Percentiles rank a stretch among this genome's conserved stretches.
These are phyloP conservation scores for Vanrija pseudolonga DNA, from an alignment of 1,284 basidiomycete genomes.

Conservation along the genomic window DNA sequence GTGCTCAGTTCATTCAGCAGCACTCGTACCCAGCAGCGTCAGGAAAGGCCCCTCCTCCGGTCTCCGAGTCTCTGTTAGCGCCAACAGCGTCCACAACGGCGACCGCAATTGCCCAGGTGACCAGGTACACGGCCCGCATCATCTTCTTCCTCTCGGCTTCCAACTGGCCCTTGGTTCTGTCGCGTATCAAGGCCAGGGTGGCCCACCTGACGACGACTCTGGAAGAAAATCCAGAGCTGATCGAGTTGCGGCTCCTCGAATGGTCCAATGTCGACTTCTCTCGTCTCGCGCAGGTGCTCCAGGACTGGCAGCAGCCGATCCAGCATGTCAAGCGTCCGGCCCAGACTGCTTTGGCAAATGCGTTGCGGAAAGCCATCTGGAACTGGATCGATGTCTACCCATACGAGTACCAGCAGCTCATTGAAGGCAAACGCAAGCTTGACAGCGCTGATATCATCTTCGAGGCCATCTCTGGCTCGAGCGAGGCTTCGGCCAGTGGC, in stretches of 20 bases:
- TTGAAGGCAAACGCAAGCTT: constrained; percentile 60
- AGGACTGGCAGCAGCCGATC: constrained; percentile 74
- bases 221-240: constrained; percentile 55
- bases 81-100: constrained; percentile 18
- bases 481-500: constrained; percentile 51
- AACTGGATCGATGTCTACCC: constrained; percentile 86
- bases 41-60: not conserved
- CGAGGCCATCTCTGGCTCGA: constrained; percentile 64
- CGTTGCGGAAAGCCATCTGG: constrained; percentile 79
- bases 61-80: constrained; percentile 7
- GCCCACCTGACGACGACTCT: constrained; percentile 51
- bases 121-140: constrained; percentile 60
- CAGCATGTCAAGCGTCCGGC: constrained; percentile 76
- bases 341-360: constrained; percentile 67
- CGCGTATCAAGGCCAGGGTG: constrained; percentile 66
- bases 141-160: constrained; percentile 84
- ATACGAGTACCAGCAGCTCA: constrained; percentile 70
- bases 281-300: constrained; percentile 41
- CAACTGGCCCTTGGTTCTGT: constrained; percentile 80
- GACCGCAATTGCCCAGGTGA: constrained; percentile 41
- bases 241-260: constrained; percentile 47
- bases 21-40: constrained; percentile 31
- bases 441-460: constrained; percentile 80
- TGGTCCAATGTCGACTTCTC: constrained; percentile 49
- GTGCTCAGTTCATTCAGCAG: constrained; percentile 27